phyloP scores from a whole-genome alignment of 805 yeast genomes.

The Nakazawaea pomicola region DNA sequence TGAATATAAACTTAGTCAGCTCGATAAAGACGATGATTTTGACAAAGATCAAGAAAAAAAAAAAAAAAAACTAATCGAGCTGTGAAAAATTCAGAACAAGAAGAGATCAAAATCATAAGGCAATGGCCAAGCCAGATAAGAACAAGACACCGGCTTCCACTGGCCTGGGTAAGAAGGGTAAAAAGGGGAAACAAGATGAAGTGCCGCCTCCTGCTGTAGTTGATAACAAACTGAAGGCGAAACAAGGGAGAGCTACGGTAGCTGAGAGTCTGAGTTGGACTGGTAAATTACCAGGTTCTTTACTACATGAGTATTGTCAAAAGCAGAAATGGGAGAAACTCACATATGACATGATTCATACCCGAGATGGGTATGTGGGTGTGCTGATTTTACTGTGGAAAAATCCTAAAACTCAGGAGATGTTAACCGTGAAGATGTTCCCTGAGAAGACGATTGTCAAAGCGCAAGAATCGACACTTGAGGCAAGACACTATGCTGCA shows the following conservation, averaged over 20 bases:
- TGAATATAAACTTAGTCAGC: too few relatives aligned
- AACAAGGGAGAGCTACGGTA: constrained; percentile 38
- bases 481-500: constrained; percentile 88
- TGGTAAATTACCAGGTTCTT: constrained; percentile 85
- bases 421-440: constrained; percentile 50
- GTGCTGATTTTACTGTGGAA: constrained; percentile 61
- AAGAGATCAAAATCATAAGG: background rate
- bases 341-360: constrained; percentile 59
- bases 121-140: background rate
- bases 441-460: constrained; percentile 45
- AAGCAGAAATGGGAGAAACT: constrained; percentile 87
- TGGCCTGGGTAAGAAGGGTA: constrained; percentile 4
- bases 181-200: constrained; percentile 13
- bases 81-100: background rate
- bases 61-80: too few relatives aligned
- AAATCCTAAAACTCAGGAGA: constrained; percentile 77
- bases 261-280: constrained; percentile 83
- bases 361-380: constrained; percentile 54
- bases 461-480: constrained; percentile 78
- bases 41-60: constrained; percentile 22
- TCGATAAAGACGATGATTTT: too few relatives aligned
- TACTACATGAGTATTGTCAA: constrained; percentile 84
- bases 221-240: constrained; percentile 14
- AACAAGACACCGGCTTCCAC: background rate
- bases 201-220: constrained; percentile 10